These are phyloP conservation scores for Talaromyces wortmannii DNA, from an alignment of 495 filamentous ascomycete species.

Conservation along the genomic window DNA sequence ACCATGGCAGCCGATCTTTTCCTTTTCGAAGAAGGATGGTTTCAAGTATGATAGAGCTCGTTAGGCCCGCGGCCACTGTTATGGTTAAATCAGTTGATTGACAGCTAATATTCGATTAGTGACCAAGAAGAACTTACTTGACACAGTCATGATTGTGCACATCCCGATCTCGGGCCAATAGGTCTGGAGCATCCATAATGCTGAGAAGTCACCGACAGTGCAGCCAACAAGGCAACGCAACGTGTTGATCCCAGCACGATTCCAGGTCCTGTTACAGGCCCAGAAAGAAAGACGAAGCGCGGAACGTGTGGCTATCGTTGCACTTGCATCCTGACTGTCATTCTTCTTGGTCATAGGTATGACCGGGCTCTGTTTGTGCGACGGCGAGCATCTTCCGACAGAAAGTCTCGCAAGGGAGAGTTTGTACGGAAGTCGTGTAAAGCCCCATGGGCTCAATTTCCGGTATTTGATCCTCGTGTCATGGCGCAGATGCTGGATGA, in stretches of 20 bases:
- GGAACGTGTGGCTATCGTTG: too few species aligned
- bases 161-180: slow-evolving; percentile 29
- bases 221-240: slow-evolving; percentile 36
- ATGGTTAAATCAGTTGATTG: too few species aligned
- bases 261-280: slow-evolving; percentile 26
- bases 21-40: slow-evolving; percentile 33
- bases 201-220: slow-evolving; percentile 35
- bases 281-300: slow-evolving; percentile 17
- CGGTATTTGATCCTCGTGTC: too few species aligned
- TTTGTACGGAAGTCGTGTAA: too few species aligned
- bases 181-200: slow-evolving; percentile 28
- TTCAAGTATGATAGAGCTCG: slow-evolving; percentile 36
- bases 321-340: too few species aligned
- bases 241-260: slow-evolving; percentile 34
- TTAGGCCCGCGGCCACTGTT: slow-evolving; percentile 37
- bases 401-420: too few species aligned
- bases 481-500: too few species aligned
- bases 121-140: slow-evolving; percentile 15
- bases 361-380: too few species aligned
- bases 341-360: too few species aligned
- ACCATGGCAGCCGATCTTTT: slow-evolving; percentile 30
- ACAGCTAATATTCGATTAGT: too few species aligned
- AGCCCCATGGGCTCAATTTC: too few species aligned
- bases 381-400: too few species aligned
- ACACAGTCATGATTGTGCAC: slow-evolving; percentile 29